Base-by-base conservation (phyloP, 2,329 filamentous ascomycete genomes). In the Boeremia lycopersici region DNA sequence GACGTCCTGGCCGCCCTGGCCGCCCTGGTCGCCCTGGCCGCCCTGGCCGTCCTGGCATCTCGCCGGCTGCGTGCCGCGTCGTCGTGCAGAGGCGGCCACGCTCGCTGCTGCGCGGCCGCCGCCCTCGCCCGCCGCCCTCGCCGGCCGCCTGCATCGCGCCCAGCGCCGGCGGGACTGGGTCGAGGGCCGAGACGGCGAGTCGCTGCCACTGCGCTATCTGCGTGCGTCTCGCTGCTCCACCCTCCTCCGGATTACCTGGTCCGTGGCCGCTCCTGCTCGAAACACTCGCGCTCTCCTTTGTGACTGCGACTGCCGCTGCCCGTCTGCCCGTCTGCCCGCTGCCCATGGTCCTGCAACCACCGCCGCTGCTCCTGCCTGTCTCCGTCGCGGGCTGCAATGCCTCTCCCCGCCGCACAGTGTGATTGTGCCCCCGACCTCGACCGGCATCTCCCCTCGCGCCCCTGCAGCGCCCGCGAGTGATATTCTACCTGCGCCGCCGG, bases 271-370 rank as follows among this genome's bases (percentile, higher is more conserved):
- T 38, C 43, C 41, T 52, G 48, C 53, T 17, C 53, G 53, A 56
- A 56, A 56, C 53, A 56, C 47, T 48, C 47, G 33, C 41, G 47
- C 48, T 51, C 48, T 48, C 46, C 29, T 30, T 12, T 30, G 29
- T 12, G 9, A 36, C 46, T 23, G 46, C 42, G 35, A 40, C 25
- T 45, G 52, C 35, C 44, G 38, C 50, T 48, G 29, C 29, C 29
- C 29, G 8, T 30, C 29, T 30, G 29, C 28, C 28, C 28, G 6
- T n/a, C 15, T 12, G 6, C 30, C 13, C 30, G 4, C 4, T 19
- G 52, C 42, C 36, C 52, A 47, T 50, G 40, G 36, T 8, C 31
- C 52, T 55, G 83, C 7, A 82, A 71, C 39, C 84, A 70, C 63
- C 84, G 82, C 40, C 42, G 52, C 7, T 28, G 19, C 12, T 25